Evolutionary conservation across 371 early-diverging fungal genomes (phyloP).

Genomic region (Mucor lusitanicus): DNA sequence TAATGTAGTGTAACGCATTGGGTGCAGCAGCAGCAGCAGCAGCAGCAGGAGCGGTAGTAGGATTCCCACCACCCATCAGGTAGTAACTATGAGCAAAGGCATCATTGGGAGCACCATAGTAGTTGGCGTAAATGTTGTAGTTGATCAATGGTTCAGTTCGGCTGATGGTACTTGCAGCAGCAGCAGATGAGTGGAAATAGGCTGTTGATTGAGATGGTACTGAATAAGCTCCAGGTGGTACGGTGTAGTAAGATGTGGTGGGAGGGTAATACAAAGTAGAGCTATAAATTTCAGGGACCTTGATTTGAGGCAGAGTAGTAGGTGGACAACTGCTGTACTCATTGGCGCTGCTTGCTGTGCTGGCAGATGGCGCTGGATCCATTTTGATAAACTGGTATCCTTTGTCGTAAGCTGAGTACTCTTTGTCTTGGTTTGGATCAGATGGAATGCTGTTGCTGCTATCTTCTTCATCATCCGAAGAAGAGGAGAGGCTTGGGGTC

Average conservation of each 20-base stretch:
- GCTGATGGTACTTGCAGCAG: background rate
- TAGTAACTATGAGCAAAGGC: background rate
- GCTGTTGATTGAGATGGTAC: background rate
- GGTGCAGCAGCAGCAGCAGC: background rate
- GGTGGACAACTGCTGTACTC: background rate
- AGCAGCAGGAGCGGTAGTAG: background rate
- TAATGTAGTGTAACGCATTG: background rate
- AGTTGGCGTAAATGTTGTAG: slow-evolving; percentile 1
- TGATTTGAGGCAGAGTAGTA: background rate
- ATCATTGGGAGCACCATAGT: background rate
- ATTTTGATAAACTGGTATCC: background rate
- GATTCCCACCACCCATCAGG: background rate
- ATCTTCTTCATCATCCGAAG: background rate
- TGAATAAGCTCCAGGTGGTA: background rate
- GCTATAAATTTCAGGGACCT: background rate
- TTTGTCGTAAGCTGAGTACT: background rate
- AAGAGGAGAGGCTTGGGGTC: background rate
- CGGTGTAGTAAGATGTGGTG: background rate
- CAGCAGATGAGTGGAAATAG: background rate
- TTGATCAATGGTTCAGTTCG: background rate
- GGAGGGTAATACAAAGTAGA: background rate
- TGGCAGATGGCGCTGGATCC: background rate
- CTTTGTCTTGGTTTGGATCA: background rate
- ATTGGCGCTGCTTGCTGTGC: background rate
- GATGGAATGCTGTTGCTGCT: background rate